Conservation (phyloP, 2,329 filamentous ascomycete genomes). For the Alternaria gansuensis region DNA sequence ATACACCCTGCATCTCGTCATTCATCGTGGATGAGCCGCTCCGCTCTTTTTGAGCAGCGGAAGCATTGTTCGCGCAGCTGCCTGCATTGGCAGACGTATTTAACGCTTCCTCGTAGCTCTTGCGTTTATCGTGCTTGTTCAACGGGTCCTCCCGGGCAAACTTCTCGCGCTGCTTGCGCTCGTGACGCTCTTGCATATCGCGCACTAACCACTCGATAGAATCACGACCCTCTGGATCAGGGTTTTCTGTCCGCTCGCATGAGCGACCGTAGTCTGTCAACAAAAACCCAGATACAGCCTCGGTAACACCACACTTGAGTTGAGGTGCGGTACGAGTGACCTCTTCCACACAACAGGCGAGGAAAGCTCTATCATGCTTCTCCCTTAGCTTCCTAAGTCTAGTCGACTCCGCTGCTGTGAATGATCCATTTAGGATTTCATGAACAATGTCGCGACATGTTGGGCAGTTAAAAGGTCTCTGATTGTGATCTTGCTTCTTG, state of each 20-base stretch:
- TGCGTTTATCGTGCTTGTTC: background rate
- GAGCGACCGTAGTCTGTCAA: background rate
- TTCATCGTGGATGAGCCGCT: too few species aligned
- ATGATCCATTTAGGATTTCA: constrained; percentile 9
- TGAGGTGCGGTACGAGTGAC: background rate
- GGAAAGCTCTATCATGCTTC: background rate
- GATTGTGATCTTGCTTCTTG: background rate
- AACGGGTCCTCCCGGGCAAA: background rate
- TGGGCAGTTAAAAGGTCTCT: constrained; percentile 21
- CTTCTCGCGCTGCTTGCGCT: background rate
- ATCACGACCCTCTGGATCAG: background rate
- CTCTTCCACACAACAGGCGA: background rate
- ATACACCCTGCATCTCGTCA: background rate
- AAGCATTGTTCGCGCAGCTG: fast-evolving
- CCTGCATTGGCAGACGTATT: background rate
- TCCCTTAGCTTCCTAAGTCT: background rate
- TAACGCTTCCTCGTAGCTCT: background rate
- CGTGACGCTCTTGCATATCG: background rate
- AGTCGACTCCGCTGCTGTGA: background rate
- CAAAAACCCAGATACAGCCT: background rate
- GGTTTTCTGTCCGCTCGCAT: background rate
- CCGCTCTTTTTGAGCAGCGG: background rate
- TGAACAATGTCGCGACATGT: constrained; percentile 15
- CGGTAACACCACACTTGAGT: background rate
- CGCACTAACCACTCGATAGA: background rate